phyloP scores from a whole-genome alignment of 106 monocot genomes.

The Platanthera guangdongensis region DNA sequence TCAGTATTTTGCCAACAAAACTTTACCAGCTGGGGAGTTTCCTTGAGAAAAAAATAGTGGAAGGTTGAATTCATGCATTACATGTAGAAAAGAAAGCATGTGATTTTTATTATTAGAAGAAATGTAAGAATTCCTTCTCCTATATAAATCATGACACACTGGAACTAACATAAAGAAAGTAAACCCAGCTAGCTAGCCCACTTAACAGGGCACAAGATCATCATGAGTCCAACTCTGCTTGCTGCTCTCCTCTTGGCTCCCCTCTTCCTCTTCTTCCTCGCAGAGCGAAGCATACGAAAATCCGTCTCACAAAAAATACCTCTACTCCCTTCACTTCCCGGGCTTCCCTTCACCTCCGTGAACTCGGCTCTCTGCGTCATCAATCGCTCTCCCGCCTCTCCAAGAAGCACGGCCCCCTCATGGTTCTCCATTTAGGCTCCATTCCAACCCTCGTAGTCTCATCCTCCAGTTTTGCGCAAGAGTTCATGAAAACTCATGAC shows the following conservation, averaged over 20 bases:
- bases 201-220: too few relatives aligned
- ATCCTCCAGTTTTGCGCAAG: not conserved
- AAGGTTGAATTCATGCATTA: too few relatives aligned
- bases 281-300: not conserved
- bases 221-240: too few relatives aligned
- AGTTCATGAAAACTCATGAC: constrained; percentile 11
- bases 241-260: not conserved
- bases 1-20: too few relatives aligned
- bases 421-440: constrained; percentile 14
- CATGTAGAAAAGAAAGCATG: too few relatives aligned
- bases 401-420: constrained; percentile 14
- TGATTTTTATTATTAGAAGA: too few relatives aligned
- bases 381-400: constrained; percentile 1
- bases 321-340: constrained; percentile 4
- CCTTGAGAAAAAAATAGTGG: too few relatives aligned
- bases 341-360: constrained; percentile 13
- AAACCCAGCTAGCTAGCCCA: too few relatives aligned
- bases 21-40: too few relatives aligned
- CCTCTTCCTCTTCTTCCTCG: not conserved
- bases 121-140: too few relatives aligned
- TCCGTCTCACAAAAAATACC: not conserved
- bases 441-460: constrained; percentile 19
- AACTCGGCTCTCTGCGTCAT: constrained; percentile 5
- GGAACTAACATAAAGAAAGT: too few relatives aligned
- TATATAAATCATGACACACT: too few relatives aligned